Base-by-base conservation (phyloP, 352 stramenopile genomes). In the Phytophthora fragariaefolia region DNA sequence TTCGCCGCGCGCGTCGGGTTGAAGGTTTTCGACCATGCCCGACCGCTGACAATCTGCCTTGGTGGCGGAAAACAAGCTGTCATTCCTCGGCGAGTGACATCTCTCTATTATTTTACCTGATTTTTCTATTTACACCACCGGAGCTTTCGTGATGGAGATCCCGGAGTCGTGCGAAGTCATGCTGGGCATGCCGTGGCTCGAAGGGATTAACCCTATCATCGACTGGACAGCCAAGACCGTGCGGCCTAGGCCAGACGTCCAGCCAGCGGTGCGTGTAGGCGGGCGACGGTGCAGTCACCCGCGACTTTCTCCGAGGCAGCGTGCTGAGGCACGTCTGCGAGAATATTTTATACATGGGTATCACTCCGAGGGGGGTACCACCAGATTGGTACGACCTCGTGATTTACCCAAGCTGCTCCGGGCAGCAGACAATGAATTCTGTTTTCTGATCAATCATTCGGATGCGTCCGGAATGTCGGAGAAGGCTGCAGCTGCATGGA, bases 141-240 rank as follows among this genome's bases (percentile, higher is more conserved):
- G 18, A 47, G 38, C 53, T 0, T 63, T 69, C 4, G n/a, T 46
- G 63, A 63, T 69, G 43, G 52, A 62, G 0, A 53, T 69, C 28
- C 32, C 60, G 1, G 60, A 63, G 13, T 28, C 42, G 1, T 48
- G 36, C n/a, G 38, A 69, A 2, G 15, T 57, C 3, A 58, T 69
- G 43, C 17, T 69, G 1, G 61, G 52, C 7, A 63, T 69, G 24
- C 46, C 52, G 3, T 69, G 52, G 52, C 51, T 69, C 12, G 45
- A 58, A 2, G 51, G 48, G 7, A 52, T 58, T 4, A 63, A 63
- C 20, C 46, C 52, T 0, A 51, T 52, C 2, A 58, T 63, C 22
- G 34, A 63, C 22, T 63, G 61, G 52, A 13, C 42, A 4, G 5
- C 28, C 42, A 56, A 52, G 22, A 42, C 36, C 1, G 28, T 48